Conservation (phyloP, 192 early-diverging fungal species). For the Coemansia pectinata region DNA sequence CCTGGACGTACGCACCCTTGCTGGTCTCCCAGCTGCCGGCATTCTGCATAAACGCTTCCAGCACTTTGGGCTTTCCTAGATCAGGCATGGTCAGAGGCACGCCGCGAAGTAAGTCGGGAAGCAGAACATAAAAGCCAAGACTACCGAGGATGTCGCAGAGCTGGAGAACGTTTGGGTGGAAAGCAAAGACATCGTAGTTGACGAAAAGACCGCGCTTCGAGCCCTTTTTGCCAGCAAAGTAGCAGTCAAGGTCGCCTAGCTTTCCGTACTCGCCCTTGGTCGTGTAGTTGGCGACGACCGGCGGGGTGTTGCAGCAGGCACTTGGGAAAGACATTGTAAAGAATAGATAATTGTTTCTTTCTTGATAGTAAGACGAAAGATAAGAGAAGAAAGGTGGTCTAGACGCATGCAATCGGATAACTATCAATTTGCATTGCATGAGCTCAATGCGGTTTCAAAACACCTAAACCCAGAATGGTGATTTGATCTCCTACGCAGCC, state of each 20-base stretch:
- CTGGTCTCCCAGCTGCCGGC: slow-evolving; percentile 33
- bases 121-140: slow-evolving; percentile 62
- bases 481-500: neutral
- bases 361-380: neutral
- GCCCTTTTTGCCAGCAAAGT: slow-evolving; percentile 39
- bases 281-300: slow-evolving; percentile 53
- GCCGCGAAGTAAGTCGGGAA: slow-evolving; percentile 67
- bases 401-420: neutral
- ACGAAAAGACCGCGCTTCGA: slow-evolving; percentile 65
- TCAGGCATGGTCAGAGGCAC: slow-evolving; percentile 40
- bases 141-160: slow-evolving; percentile 59
- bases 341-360: neutral
- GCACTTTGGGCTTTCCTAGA: slow-evolving; percentile 32
- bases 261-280: slow-evolving; percentile 35
- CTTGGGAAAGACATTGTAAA: slow-evolving; percentile 42
- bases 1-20: slow-evolving; percentile 11
- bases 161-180: slow-evolving; percentile 64
- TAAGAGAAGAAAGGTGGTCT: neutral
- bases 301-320: slow-evolving; percentile 59
- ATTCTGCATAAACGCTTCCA: slow-evolving; percentile 45
- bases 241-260: slow-evolving; percentile 40
- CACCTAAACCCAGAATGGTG: neutral
- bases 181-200: slow-evolving; percentile 72
- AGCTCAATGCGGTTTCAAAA: neutral
- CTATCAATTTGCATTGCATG: neutral